Base-by-base conservation (phyloP, 2,329 filamentous ascomycete species). In the Ophidiomyces ophidiicola region DNA sequence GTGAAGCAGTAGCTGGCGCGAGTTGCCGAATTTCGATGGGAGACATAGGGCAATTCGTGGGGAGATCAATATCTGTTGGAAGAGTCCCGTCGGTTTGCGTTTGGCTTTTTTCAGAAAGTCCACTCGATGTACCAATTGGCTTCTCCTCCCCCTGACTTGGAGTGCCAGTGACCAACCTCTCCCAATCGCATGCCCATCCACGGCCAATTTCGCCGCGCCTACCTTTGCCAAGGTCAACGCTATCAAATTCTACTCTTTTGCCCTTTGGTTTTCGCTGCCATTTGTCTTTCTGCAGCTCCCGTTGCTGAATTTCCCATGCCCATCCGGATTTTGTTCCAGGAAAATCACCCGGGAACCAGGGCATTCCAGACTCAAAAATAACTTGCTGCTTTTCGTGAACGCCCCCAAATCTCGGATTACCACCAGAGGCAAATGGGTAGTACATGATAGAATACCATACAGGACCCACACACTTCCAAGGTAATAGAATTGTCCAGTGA, bases 391-490 rank as follows among this genome's bases (percentile, higher is more conserved):
- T 69, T 59, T 98, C 82, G 31, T 83, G 70, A 21, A 94, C 53
- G 0, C 90, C 88, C 1, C 83, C 88, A 49, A 93, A 85, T 17
- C 80, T 71, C 1, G 84, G 81, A 44, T 85, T 92, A 0, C 80
- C 79, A 5, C 86, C 86, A 1, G 78, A 81, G 0, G 78, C 81
- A 0, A 92, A 68, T 0, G 84, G 83, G 44, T 79, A 85, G 53
- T 85, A 85, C 62, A 93, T 80, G 10, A 96, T 62, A 32, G 76
- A 78, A 50, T 88, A 80, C 90, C 90, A 98, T 21, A 94, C 68
- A 0, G 84, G 76, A 24, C 76, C 67, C 24, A 96, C 80, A 50
- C 83, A 94, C 54, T 83, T 86, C 85, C 88, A 94, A 0, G 90
- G 90, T 2, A 90, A 70, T 17, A 96, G 67, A 1, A 96, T 57